Percentiles rank a stretch among this genome's conserved stretches.
Conservation (phyloP, 2,329 filamentous ascomycete genomes). For the Penicillium nordicum region DNA sequence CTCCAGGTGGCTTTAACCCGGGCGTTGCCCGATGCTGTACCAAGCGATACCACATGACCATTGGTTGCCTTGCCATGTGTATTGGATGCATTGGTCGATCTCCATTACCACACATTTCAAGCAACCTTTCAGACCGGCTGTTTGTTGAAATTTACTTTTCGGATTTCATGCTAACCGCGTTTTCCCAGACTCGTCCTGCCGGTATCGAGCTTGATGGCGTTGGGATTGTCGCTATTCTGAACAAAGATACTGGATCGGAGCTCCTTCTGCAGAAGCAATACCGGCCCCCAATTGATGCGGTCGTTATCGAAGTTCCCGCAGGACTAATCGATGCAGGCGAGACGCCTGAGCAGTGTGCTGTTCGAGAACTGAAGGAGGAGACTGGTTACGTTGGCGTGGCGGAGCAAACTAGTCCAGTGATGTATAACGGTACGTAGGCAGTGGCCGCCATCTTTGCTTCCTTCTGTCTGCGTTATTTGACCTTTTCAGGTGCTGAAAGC, state of each 20-base stretch:
- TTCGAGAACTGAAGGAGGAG: constrained; percentile 60
- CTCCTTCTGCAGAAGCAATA: constrained; percentile 58
- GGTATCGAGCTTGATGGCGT: constrained; percentile 55
- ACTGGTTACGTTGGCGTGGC: constrained; percentile 58
- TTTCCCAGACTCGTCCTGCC: constrained; percentile 44
- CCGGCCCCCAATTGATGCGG: constrained; percentile 56
- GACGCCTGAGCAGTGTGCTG: constrained; percentile 53
- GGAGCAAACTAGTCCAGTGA: constrained; percentile 41
- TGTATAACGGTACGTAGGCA: constrained; percentile 42
- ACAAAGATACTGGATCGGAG: constrained; percentile 50
- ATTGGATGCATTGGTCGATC: background rate
- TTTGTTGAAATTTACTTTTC: background rate
- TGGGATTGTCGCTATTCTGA: constrained; percentile 58
- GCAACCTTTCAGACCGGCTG: background rate
- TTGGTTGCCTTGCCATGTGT: background rate
- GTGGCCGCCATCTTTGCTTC: background rate
- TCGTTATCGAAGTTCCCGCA: constrained; percentile 59
- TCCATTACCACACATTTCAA: background rate
- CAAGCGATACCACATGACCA: background rate
- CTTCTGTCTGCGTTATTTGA: background rate
- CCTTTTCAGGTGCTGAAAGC: background rate
- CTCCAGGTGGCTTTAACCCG: background rate
- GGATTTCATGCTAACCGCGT: constrained; percentile 9
- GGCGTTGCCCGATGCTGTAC: background rate
- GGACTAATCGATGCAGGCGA: constrained; percentile 59